These are phyloP conservation scores for Alternaria triticimaculans DNA, from an alignment of 2,329 filamentous ascomycete genomes.

Conservation along the genomic window DNA sequence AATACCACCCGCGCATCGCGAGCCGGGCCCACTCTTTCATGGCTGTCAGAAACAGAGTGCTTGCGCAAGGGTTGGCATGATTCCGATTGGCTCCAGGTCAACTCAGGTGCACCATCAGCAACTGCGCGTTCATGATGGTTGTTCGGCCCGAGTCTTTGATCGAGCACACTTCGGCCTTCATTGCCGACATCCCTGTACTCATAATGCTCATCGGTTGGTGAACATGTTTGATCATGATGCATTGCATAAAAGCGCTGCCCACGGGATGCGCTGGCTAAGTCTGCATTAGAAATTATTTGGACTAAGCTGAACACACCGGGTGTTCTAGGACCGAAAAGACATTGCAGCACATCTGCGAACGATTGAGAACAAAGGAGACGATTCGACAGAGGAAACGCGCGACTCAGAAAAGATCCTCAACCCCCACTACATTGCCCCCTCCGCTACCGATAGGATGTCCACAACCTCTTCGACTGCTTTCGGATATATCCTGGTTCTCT, in stretches of 20 bases:
- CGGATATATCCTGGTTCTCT: not conserved
- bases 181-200: not conserved
- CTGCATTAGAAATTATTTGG: not conserved
- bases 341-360: not conserved
- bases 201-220: not conserved
- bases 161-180: not conserved
- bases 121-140: not conserved
- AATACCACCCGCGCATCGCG: not conserved
- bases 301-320: not conserved
- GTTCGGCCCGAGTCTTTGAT: not conserved
- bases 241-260: not conserved
- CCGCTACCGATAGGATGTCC: constrained; percentile 21
- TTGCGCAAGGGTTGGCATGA: not conserved
- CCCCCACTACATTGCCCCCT: constrained; percentile 12
- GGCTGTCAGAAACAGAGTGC: not conserved
- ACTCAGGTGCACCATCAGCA: not conserved
- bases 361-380: not conserved
- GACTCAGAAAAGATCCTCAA: constrained; percentile 28
- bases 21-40: constrained; percentile 1
- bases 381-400: not conserved
- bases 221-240: not conserved
- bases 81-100: not conserved
- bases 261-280: not conserved
- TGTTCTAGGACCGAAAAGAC: not conserved
- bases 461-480: constrained; percentile 19